These are phyloP conservation scores for Aphanoascus verrucosus DNA, from an alignment of 2,329 filamentous ascomycete genomes.

Conservation along the genomic window DNA sequence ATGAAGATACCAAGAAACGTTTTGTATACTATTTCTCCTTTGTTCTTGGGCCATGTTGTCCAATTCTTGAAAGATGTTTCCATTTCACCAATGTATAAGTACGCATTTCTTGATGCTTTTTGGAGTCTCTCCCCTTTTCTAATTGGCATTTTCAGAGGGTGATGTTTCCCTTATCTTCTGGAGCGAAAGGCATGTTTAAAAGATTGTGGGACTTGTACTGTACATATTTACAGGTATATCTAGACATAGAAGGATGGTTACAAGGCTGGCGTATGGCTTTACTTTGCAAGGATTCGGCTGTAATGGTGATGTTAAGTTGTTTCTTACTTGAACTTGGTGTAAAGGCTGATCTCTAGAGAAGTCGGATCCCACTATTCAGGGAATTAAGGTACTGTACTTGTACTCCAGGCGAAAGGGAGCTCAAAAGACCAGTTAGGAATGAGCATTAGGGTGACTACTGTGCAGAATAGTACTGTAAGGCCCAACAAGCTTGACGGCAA, in stretches of 20 bases:
- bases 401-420: too few species aligned
- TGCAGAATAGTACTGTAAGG: too few species aligned
- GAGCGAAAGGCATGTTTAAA: not conserved
- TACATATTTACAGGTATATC: not conserved
- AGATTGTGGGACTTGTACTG: not conserved
- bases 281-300: not conserved
- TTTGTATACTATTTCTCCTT: not conserved
- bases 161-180: not conserved
- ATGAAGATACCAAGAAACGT: not conserved
- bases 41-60: not conserved
- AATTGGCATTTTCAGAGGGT: not conserved
- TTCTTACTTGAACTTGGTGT: too few species aligned
- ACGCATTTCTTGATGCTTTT: not conserved
- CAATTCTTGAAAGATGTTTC: not conserved
- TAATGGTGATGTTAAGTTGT: not conserved
- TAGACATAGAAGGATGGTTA: not conserved
- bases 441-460: too few species aligned
- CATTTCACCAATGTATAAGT: not conserved
- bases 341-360: too few species aligned
- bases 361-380: too few species aligned
- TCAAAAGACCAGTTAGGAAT: too few species aligned
- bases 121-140: not conserved
- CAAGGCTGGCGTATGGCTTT: not conserved
- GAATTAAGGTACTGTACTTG: too few species aligned
- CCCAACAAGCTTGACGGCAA: too few species aligned